Conservation (phyloP, 306 rosid genomes). For the Pyrus communis region DNA sequence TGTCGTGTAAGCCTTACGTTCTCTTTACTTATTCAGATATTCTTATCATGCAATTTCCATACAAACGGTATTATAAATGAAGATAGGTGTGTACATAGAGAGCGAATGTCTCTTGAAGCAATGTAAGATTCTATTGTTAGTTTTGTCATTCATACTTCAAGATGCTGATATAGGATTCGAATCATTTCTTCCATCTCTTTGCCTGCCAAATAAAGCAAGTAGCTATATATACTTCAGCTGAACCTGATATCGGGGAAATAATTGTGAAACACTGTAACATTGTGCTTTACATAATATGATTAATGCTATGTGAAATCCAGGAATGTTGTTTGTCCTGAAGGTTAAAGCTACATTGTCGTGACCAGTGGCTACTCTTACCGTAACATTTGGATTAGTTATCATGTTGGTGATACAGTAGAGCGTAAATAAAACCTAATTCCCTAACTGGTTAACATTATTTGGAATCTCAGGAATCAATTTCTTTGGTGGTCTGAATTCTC, state of each 20-base stretch:
- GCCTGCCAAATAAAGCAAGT: neutral
- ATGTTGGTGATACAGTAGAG: neutral
- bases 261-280: neutral
- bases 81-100: neutral
- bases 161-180: neutral
- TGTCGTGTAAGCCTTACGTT: constrained; percentile 63
- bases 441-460: neutral
- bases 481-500: neutral
- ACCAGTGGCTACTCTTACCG: neutral
- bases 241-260: neutral
- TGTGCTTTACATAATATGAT: neutral
- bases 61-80: neutral
- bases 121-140: neutral
- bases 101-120: neutral
- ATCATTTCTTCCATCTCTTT: neutral
- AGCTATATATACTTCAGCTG: neutral
- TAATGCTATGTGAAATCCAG: neutral
- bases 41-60: neutral
- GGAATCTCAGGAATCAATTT: neutral
- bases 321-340: neutral
- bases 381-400: neutral
- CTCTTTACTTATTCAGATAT: neutral
- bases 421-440: neutral
- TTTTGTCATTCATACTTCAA: neutral
- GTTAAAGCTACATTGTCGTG: neutral